phyloP scores from a whole-genome alignment of 371 early-diverging fungal species.

The Syncephalastrum racemosum region DNA sequence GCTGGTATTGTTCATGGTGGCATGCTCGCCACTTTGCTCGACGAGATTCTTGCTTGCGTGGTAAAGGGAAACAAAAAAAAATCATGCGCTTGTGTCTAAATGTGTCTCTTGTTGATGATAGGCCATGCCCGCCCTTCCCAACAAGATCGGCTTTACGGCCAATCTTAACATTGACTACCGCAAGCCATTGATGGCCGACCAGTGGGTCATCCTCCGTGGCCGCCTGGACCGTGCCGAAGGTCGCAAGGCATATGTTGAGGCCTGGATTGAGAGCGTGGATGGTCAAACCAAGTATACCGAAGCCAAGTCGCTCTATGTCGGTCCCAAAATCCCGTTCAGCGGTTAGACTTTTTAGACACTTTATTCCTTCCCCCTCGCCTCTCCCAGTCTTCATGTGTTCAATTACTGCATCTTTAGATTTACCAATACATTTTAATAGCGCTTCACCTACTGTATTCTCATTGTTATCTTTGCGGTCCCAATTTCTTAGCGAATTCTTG shows the following conservation, averaged over 20 bases:
- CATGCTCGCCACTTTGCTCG: conserved; percentile 66
- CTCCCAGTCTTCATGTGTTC: conserved; percentile 61
- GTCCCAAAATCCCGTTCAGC: conserved; percentile 27
- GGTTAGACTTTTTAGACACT: conserved; percentile 6
- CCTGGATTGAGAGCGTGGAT: conserved; percentile 59
- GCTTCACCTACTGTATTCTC: too few species aligned
- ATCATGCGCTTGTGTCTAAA: not conserved
- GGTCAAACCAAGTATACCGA: conserved; percentile 36
- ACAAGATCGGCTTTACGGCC: conserved; percentile 73
- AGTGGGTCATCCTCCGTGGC: conserved; percentile 59
- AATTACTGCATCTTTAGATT: too few species aligned
- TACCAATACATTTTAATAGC: too few species aligned
- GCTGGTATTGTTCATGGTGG: conserved; percentile 72
- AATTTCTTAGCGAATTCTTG: too few species aligned
- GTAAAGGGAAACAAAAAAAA: conserved; percentile 21
- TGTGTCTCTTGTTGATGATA: conserved; percentile 21
- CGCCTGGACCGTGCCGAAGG: conserved; percentile 60
- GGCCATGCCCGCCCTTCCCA: conserved; percentile 61
- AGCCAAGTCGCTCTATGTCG: conserved; percentile 32
- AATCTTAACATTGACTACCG: conserved; percentile 75
- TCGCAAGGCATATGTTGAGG: conserved; percentile 73
- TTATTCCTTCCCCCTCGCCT: conserved; percentile 1
- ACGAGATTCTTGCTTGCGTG: conserved; percentile 62
- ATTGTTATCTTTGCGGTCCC: too few species aligned
- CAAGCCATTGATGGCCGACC: conserved; percentile 59